phyloP scores from a whole-genome alignment of 2,329 filamentous ascomycete genomes.

The Apiospora koreana region DNA sequence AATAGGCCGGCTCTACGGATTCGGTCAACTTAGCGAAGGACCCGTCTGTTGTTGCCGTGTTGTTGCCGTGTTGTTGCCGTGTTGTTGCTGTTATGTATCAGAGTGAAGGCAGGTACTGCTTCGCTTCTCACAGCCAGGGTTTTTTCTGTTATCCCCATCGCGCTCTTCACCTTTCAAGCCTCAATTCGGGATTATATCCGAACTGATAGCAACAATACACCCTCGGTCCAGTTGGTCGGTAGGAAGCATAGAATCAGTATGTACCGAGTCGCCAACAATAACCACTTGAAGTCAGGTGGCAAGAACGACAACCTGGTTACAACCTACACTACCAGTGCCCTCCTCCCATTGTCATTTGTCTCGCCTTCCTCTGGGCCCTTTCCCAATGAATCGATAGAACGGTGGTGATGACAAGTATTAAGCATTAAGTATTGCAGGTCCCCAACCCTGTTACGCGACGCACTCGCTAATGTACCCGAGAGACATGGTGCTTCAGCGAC shows the following conservation, averaged over 20 bases:
- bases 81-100: too few species aligned
- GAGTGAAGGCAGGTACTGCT: too few species aligned
- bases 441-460: too few species aligned
- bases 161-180: too few species aligned
- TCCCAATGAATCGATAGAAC: background rate
- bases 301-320: too few species aligned
- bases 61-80: too few species aligned
- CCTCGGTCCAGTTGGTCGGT: too few species aligned
- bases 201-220: too few species aligned
- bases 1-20: background rate
- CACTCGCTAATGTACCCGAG: background rate
- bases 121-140: background rate
- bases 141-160: background rate
- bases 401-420: background rate
- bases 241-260: too few species aligned
- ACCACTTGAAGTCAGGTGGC: too few species aligned
- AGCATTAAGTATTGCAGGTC: background rate
- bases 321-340: background rate
- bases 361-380: background rate
- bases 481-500: background rate
- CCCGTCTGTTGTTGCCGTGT: background rate
- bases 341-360: background rate
- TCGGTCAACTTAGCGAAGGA: background rate
- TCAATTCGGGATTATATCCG: too few species aligned
- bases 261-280: too few species aligned